These are phyloP conservation scores for Penicillium sumatraense DNA, from an alignment of 2,329 filamentous ascomycete genomes.

Conservation along the genomic window DNA sequence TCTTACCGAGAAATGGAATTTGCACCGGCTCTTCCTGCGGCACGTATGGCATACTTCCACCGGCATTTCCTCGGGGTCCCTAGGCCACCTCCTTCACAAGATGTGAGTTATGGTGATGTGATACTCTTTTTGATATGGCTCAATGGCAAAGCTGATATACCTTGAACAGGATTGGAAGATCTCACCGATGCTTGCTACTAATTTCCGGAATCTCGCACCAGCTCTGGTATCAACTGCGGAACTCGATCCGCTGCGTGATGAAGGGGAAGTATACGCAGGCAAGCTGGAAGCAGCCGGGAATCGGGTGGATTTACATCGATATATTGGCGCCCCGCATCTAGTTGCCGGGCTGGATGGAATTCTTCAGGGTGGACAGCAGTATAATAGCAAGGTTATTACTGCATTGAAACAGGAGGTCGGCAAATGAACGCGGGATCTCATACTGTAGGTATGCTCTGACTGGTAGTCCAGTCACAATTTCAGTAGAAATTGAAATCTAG, in stretches of 20 bases:
- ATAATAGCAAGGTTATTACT: slow-evolving; percentile 34
- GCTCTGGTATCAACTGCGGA: slow-evolving; percentile 47
- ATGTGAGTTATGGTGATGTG: slow-evolving; percentile 31
- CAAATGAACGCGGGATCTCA: too few species aligned
- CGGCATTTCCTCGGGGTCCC: slow-evolving; percentile 44
- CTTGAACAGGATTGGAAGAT: slow-evolving; percentile 45
- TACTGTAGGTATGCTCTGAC: too few species aligned
- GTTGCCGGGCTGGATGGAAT: slow-evolving; percentile 37
- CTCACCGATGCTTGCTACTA: slow-evolving; percentile 44
- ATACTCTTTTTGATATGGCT: not conserved
- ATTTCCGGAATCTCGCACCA: slow-evolving; percentile 42
- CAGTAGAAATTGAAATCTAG: too few species aligned
- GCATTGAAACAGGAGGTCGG: slow-evolving; percentile 32
- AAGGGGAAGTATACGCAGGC: slow-evolving; percentile 45
- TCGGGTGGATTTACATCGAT: slow-evolving; percentile 36
- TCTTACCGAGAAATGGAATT: slow-evolving; percentile 47
- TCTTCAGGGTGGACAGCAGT: slow-evolving; percentile 33
- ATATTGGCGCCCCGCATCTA: slow-evolving; percentile 41
- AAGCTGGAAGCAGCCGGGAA: slow-evolving; percentile 43
- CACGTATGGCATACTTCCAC: slow-evolving; percentile 47
- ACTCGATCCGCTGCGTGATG: slow-evolving; percentile 48
- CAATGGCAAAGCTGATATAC: slow-evolving; percentile 9
- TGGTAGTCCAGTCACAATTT: too few species aligned
- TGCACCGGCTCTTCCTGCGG: slow-evolving; percentile 39
- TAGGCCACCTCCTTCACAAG: slow-evolving; percentile 37